These are phyloP conservation scores for Sanghuangporus baumii DNA, from an alignment of 1,284 basidiomycete species.

Conservation along the genomic window DNA sequence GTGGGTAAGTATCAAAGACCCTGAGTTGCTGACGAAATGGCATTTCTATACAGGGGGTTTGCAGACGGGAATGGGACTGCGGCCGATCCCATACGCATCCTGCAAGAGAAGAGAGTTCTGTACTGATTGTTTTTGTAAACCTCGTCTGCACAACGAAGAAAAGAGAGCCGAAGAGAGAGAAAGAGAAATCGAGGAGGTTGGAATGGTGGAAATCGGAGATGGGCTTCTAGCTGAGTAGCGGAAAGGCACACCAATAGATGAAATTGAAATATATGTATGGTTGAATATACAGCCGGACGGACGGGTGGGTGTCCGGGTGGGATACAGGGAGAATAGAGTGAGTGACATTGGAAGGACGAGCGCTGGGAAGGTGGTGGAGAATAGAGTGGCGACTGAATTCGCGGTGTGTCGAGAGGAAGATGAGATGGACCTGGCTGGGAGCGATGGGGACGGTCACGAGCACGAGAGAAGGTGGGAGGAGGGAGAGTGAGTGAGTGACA, in stretches of 20 bases:
- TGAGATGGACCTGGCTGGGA: background rate
- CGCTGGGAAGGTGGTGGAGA: background rate
- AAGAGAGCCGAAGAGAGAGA: background rate
- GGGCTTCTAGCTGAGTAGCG: background rate
- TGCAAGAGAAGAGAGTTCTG: background rate
- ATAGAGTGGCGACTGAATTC: background rate
- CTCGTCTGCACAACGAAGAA: background rate
- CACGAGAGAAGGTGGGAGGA: background rate
- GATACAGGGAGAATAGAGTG: no score
- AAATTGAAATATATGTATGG: background rate
- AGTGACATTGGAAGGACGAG: background rate
- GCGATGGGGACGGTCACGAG: background rate
- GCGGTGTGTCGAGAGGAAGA: background rate
- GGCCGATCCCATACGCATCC: no score
- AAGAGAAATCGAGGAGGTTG: background rate
- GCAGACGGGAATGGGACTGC: no score
- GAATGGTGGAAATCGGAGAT: background rate
- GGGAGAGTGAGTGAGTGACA: background rate
- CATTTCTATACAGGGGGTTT: no score
- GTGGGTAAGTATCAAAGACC: background rate
- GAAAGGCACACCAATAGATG: slow-evolving; percentile 6
- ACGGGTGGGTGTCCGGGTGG: background rate
- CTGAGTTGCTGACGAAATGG: background rate
- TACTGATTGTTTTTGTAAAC: background rate
- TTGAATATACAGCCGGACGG: background rate